Evolutionary conservation across 208 protist species (phyloP), one percentile per base, ranked within the genome.

Genomic region (Acanthamoeba royreba): DNA sequence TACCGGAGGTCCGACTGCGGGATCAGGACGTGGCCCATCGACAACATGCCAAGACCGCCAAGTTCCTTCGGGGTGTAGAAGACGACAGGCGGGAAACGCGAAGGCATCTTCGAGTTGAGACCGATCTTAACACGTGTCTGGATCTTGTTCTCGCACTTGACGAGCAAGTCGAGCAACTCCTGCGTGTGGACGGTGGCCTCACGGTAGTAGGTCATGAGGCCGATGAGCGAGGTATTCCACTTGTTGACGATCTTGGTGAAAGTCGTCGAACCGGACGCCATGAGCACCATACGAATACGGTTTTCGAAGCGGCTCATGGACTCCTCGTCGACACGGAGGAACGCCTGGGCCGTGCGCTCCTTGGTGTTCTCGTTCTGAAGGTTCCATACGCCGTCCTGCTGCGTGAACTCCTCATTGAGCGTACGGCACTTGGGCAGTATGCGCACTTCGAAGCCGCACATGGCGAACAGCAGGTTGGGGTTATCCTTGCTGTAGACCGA

Each of bases 181-280:
- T 98, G 97, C 43, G 97, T 98, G 25, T 96, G 89, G 1, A 97
- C 95, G 42, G 92, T 89, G 4, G 99, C 99, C 97, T 99, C 99
- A 93, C 99, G 97, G 97, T 99, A 99, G 97, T 99, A 99, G 11
- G 99, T 99, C 95, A 99, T 99, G 45, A 99, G 97, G 87, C 99
- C 98, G 72, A 99, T 99, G 19, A 99, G 95, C 17, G 99, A 96
- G 22, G 99, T 99, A 96, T 99, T 99, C 99, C 99, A 99, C 97
- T 99, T 99, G 95, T 99, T 99, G 33, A 98, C 98, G 94, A 99
- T 99, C 97, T 99, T 99, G 63, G 99, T 99, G 96, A 99, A 99
- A 7, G 99, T 99, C 13, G 99, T 99, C 74, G 98, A 98, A 95
- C 99, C 99, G 25, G 99, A 99, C 93, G 99, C 98, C 99, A 99